These are phyloP conservation scores for Exophiala spinifera DNA, from an alignment of 2,329 filamentous ascomycete species.

Conservation along the genomic window DNA sequence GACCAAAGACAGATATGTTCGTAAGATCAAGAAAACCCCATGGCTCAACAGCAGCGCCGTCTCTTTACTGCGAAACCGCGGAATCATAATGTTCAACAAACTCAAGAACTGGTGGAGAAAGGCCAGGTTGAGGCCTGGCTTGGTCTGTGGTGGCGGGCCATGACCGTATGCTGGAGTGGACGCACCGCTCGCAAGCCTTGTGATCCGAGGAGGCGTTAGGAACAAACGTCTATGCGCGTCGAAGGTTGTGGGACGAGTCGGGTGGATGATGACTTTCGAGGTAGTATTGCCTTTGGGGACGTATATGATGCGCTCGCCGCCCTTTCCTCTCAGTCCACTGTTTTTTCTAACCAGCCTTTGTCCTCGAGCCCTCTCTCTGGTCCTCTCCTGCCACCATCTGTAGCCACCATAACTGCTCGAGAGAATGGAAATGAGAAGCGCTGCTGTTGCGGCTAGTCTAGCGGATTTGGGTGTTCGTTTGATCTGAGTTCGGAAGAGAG, in stretches of 20 bases:
- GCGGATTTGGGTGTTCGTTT: slow-evolving; percentile 66
- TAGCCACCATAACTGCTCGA: slow-evolving; percentile 74
- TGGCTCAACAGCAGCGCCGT: slow-evolving; percentile 86
- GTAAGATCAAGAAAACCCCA: slow-evolving; percentile 80
- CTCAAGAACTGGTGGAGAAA: slow-evolving; percentile 97
- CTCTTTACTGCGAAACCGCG: slow-evolving; percentile 92
- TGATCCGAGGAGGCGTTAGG: slow-evolving; percentile 81
- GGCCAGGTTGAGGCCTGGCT: slow-evolving; percentile 89
- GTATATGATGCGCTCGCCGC: slow-evolving; percentile 91
- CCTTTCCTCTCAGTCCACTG: slow-evolving; percentile 88
- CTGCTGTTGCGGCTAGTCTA: slow-evolving; percentile 71
- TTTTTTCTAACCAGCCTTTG: slow-evolving; percentile 80
- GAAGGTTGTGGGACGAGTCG: slow-evolving; percentile 89
- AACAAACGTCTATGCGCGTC: slow-evolving; percentile 94
- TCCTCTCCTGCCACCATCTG: slow-evolving; percentile 69
- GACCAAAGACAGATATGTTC: slow-evolving; percentile 90
- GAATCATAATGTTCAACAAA: slow-evolving; percentile 95
- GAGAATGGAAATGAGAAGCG: slow-evolving; percentile 74
- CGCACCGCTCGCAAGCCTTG: slow-evolving; percentile 68
- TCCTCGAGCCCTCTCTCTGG: slow-evolving; percentile 78
- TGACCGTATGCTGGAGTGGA: slow-evolving; percentile 54
- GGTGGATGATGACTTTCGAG: slow-evolving; percentile 84
- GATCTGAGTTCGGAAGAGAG: slow-evolving; percentile 51
- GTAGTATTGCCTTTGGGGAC: slow-evolving; percentile 87
- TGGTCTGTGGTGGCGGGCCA: slow-evolving; percentile 76